Conservation (phyloP, 768 basidiomycete genomes). For the Mycena capillaripes region DNA sequence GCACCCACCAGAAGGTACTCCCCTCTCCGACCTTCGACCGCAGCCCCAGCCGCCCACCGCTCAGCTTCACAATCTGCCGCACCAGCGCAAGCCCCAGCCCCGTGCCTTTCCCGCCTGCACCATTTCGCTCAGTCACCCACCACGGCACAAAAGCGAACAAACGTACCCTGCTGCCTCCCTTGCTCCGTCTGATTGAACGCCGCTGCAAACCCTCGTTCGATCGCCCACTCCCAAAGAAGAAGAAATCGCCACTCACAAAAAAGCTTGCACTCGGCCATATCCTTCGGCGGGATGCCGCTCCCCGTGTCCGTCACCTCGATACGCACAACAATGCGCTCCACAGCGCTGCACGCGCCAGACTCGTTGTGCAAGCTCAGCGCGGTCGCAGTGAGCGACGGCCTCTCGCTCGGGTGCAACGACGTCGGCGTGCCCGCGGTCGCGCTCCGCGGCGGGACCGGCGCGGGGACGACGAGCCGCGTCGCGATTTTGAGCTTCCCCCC, state of each 20-base stretch:
- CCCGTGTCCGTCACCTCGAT: constrained; percentile 79
- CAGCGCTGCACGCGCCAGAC: constrained; percentile 30
- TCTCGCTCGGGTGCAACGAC: constrained; percentile 11
- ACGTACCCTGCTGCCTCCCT: constrained; percentile 53
- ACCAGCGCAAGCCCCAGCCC: constrained; percentile 72
- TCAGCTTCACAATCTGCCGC: constrained; percentile 70
- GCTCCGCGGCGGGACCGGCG: not conserved
- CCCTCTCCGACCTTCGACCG: constrained; percentile 65
- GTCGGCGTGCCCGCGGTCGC: not conserved
- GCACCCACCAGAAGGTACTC: constrained; percentile 84
- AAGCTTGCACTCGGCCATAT: constrained; percentile 71
- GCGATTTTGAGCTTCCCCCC: constrained; percentile 70
- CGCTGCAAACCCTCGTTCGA: constrained; percentile 51
- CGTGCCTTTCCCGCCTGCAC: constrained; percentile 58
- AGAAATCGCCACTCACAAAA: constrained; percentile 57
- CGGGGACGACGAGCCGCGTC: constrained; percentile 63
- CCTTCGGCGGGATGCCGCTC: constrained; percentile 70
- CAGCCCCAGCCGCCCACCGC: constrained; percentile 67
- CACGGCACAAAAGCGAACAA: not conserved
- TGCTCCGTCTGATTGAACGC: constrained; percentile 74
- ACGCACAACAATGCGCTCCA: constrained; percentile 71
- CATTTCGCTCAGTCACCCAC: not conserved
- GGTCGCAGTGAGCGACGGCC: constrained; percentile 13
- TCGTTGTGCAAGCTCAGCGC: constrained; percentile 31
- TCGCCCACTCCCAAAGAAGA: not conserved